A percentile compares a stretch with the other conserved stretches of the same genome.
phyloP scores from a whole-genome alignment of 73 alveolate genomes.

The Loxodes magnus region DNA sequence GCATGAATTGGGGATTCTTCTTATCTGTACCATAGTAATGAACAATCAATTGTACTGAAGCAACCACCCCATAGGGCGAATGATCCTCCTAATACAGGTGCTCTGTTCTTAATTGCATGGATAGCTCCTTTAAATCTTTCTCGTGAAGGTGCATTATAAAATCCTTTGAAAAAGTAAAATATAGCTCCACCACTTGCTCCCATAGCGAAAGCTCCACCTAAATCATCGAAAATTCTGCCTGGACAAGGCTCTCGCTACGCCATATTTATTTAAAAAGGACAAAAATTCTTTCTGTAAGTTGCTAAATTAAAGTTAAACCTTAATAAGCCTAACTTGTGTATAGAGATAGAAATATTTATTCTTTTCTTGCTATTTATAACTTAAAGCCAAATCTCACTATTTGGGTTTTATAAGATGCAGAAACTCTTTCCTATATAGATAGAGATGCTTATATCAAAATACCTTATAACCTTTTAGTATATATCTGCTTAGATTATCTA shows the following conservation, averaged over 20 bases:
- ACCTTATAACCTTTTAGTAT: no score
- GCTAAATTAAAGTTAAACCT: no score
- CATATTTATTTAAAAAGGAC: no score
- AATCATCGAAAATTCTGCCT: conserved; percentile 48
- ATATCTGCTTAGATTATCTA: no score
- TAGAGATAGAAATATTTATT: no score
- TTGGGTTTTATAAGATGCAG: no score
- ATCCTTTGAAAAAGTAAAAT: conserved; percentile 36
- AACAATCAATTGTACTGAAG: conserved; percentile 36
- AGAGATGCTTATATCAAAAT: no score
- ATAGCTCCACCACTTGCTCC: conserved; percentile 41
- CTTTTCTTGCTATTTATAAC: no score
- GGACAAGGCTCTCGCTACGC: conserved; percentile 51
- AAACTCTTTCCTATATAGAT: no score
- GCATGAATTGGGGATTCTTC: conserved; percentile 48
- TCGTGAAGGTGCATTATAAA: conserved; percentile 46
- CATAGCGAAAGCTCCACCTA: conserved; percentile 47
- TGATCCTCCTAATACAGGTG: conserved; percentile 58
- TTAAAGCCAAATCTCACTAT: no score
- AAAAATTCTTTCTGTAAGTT: no score
- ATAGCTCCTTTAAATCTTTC: conserved; percentile 36
- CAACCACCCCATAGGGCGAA: conserved; percentile 61
- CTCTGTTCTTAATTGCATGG: conserved; percentile 42
- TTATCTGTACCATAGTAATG: conserved; percentile 31
- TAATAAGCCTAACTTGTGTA: no score